Evolutionary conservation across 2,329 filamentous ascomycete species (phyloP).

Genomic region (Fusarium compactum): DNA sequence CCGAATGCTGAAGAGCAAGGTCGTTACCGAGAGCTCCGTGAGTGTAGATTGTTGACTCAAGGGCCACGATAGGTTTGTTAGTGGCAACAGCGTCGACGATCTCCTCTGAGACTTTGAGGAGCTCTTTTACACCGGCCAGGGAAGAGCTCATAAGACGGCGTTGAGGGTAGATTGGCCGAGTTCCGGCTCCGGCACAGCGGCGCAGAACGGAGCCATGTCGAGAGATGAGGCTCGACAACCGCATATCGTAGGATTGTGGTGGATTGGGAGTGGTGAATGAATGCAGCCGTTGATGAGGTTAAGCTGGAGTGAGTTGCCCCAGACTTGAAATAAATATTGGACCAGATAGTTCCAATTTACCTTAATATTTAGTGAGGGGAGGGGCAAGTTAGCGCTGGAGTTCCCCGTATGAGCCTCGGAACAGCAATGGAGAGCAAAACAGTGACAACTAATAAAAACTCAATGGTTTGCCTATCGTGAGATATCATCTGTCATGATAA

Average conservation of each 20-base stretch:
- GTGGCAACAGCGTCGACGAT: slow-evolving; percentile 80
- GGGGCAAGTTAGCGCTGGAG: slow-evolving; percentile 17
- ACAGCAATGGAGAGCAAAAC: slow-evolving; percentile 6
- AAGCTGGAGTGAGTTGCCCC: background rate
- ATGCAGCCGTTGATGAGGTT: background rate
- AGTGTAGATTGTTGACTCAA: slow-evolving; percentile 97
- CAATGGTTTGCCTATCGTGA: slow-evolving; percentile 10
- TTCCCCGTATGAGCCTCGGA: slow-evolving; percentile 13
- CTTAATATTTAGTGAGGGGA: slow-evolving; percentile 22
- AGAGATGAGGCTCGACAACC: slow-evolving; percentile 38
- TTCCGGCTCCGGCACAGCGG: slow-evolving; percentile 30
- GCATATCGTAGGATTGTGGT: slow-evolving; percentile 18
- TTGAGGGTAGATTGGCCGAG: slow-evolving; percentile 34
- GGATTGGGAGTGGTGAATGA: background rate
- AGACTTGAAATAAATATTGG: slow-evolving; percentile 6
- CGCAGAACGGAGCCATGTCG: slow-evolving; percentile 37
- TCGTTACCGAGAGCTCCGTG: slow-evolving; percentile 86
- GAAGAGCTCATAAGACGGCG: slow-evolving; percentile 43
- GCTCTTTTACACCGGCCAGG: slow-evolving; percentile 50
- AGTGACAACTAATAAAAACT: background rate
- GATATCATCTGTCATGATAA: slow-evolving; percentile 20
- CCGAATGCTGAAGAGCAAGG: slow-evolving; percentile 82
- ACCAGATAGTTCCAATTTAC: slow-evolving; percentile 2
- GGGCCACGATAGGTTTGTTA: slow-evolving; percentile 85
- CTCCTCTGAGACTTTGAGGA: slow-evolving; percentile 84